Conservation (phyloP, 164 flowering plant genomes). For the Piper betle region DNA sequence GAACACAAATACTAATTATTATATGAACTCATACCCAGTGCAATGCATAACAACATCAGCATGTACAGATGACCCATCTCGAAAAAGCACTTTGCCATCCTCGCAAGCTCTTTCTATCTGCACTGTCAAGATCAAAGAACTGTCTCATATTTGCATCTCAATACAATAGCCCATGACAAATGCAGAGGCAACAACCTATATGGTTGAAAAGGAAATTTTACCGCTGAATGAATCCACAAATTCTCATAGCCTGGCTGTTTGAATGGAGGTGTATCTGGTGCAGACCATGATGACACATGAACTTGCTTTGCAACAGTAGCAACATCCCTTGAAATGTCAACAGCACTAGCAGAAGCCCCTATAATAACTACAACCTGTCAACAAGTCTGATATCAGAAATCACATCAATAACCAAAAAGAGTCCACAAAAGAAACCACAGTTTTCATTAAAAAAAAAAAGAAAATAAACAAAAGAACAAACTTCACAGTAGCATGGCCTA, state of each 20-base stretch:
- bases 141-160: background rate
- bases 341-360: conserved; percentile 67
- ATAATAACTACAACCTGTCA: conserved; percentile 64
- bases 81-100: conserved; percentile 49
- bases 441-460: too few species aligned
- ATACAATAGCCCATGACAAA: too few species aligned
- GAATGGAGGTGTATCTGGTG: conserved; percentile 14
- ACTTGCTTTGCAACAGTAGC: conserved; percentile 71
- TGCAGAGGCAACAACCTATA: conserved; percentile 1
- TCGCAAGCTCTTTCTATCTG: conserved; percentile 43
- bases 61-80: conserved; percentile 28
- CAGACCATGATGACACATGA: conserved; percentile 57
- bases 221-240: conserved; percentile 80
- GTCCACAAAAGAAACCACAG: background rate
- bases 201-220: conserved; percentile 17
- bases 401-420: background rate
- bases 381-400: background rate
- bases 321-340: conserved; percentile 72
- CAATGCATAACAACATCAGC: conserved; percentile 62
- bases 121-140: conserved; percentile 7
- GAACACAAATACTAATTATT: background rate
- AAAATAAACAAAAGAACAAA: background rate
- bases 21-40: conserved; percentile 43
- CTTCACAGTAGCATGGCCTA: background rate
- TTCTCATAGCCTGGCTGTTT: conserved; percentile 47